Base-by-base conservation (phyloP, 495 filamentous ascomycete genomes). In the Echria macrotheca region DNA sequence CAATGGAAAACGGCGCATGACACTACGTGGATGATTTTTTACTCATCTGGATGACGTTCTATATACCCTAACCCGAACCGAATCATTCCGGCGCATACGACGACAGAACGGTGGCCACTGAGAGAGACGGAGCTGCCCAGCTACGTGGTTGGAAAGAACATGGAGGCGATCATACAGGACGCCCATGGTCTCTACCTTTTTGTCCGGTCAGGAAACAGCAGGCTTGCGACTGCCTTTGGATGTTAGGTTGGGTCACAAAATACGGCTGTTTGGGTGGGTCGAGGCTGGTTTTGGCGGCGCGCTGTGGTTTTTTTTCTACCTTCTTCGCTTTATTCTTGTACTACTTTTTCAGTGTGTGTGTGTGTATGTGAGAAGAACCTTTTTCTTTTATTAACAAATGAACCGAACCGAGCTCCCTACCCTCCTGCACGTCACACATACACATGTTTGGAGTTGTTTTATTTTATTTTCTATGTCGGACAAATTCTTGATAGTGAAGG, bases 181-280 rank as follows among this genome's bases (percentile, higher is more conserved):
- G 23, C 24, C 23, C 25, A n/a, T 29, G 21, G 19, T 25, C 21
- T 42, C 21, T 42, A n/a, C 19, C 12, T 19, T 44, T 32, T 44
- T 15, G 17, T 14, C 38, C 36, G 39, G 38, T 44, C n/a, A 32
- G 28, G 39, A 33, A 24, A 25, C 19, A 19, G 21, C 39, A 7
- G 37, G 26, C 25, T 29, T 21, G 36, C 36, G 11, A 38, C n/a
- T 22, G 24, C 28, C 51, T 54, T 62, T 39, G 57, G 56, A 42
- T 53, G 56, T 55, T 56, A 57, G 54, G 56, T 65, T 59, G 64
- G 61, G 60, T 55, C 52, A 56, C 59, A 68, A 59, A 51, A 44
- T 52, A 51, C 41, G 41, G 43, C 50, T 41, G 25, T 56, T 42
- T 59, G 43, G 47, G 54, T 22, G 45, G 40, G 36, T 55, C 36